Percentiles rank a stretch among this genome's conserved stretches.
Evolutionary conservation across 23 red algal species (phyloP).

Genomic region (Cyanidioschyzon merolae): DNA sequence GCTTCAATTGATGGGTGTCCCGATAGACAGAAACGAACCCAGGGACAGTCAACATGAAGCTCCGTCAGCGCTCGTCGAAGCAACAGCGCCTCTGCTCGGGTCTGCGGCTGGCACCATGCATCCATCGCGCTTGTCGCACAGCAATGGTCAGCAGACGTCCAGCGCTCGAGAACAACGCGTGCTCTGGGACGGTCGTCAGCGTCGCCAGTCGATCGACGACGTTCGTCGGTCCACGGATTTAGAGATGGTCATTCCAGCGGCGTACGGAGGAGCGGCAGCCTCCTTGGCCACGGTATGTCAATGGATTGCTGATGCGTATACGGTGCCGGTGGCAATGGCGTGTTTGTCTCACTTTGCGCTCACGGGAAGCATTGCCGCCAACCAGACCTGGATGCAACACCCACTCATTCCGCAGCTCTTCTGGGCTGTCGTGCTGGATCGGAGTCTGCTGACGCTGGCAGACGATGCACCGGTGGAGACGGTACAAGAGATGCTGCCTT

Average conservation of each 20-base stretch:
- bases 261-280: background rate
- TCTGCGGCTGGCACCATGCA: no score
- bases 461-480: background rate
- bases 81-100: background rate
- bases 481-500: background rate
- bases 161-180: background rate
- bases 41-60: background rate
- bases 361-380: background rate
- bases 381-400: background rate
- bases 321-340: background rate
- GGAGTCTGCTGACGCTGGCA: background rate
- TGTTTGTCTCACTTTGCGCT: conserved; percentile 5
- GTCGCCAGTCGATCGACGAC: background rate
- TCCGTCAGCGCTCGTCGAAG: background rate
- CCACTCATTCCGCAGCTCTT: background rate
- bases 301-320: background rate
- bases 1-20: background rate
- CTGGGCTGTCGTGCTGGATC: conserved; percentile 3
- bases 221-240: background rate
- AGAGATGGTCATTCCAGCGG: background rate
- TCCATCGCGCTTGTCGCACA: background rate
- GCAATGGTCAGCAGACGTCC: background rate
- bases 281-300: background rate
- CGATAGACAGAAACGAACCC: background rate
- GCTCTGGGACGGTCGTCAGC: background rate